Evolutionary conservation across 805 yeast genomes (phyloP), one percentile per base, ranked within the genome.

Genomic region (Metschnikowia reukaufii): DNA sequence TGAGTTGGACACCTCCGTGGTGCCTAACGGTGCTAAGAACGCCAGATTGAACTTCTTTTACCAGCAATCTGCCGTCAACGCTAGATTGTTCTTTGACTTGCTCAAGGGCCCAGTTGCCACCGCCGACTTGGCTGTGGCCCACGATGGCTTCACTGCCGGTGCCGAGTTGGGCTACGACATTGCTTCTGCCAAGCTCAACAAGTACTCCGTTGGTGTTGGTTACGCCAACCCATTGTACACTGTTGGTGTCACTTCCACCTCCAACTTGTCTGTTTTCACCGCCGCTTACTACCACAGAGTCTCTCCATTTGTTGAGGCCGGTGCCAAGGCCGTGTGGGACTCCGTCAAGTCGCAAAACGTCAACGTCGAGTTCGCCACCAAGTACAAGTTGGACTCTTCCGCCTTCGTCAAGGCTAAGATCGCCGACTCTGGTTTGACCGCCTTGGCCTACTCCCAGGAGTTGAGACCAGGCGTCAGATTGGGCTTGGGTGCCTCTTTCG

Each of bases 201-300:
- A 88, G 73, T 90, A 90, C 83, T 84, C 97, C 51, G 86, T 91
- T 54, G 96, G 95, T 62, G 77, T 88, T 62, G 98, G 97, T 67
- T 94, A 89, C 86, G 77, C 87, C 66, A 88, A 88, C 66, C 86
- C 91, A 58, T 78, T 83, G 63, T 92, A 90, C 83, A 78, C 95
- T 53, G 81, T 89, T 51, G 88, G 96, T 55, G 82, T 90, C 58
- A 78, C 88, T 56, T 89, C 94, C 62, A 79, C 88, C 67, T 81
- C 84, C 78, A 88, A 90, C 81, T 80, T 91, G 67, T 82, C 90
- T 52, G 84, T 90, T 62, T 88, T 86, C 80, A 78, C 96, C 53
- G 97, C 97, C 61, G 92, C 96, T 61, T 90, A 91, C 84, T 94
- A 83, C 89, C 97, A 94, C 85, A 86, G 82, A 74, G 96, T 94